Evolutionary conservation across 306 rosid genomes (phyloP).

Genomic region (Medicago lupulina): DNA sequence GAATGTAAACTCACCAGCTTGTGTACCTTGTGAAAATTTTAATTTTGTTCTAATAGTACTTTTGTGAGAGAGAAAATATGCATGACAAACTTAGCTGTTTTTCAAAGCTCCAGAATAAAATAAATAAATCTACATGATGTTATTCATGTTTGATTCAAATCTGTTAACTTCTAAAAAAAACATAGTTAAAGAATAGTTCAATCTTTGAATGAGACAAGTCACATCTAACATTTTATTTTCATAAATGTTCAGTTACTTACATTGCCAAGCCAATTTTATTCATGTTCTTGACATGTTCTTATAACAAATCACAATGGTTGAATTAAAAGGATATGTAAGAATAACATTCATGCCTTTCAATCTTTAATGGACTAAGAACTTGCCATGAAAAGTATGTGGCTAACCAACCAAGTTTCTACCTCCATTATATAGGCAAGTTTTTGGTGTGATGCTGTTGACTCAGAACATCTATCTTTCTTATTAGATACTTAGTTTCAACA

Average conservation of each 20-base stretch:
- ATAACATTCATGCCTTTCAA: constrained; percentile 40
- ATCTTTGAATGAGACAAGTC: not conserved
- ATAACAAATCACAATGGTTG: constrained; percentile 45
- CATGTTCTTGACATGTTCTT: constrained; percentile 67
- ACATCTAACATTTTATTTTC: too few species aligned
- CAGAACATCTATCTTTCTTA: constrained; percentile 33
- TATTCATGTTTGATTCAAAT: not conserved
- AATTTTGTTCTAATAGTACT: too few species aligned
- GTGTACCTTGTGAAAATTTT: too few species aligned
- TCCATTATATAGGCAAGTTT: constrained; percentile 54
- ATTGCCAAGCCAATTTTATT: constrained; percentile 36
- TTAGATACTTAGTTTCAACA: constrained; percentile 30
- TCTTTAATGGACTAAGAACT: constrained; percentile 33
- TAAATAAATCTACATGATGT: not conserved
- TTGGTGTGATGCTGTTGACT: constrained; percentile 60
- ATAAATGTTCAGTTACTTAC: constrained; percentile 23
- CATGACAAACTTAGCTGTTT: too few species aligned
- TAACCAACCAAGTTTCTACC: constrained; percentile 63
- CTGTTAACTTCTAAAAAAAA: not conserved
- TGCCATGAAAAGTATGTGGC: constrained; percentile 73
- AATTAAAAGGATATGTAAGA: constrained; percentile 52
- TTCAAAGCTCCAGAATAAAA: too few species aligned
- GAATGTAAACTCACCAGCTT: too few species aligned
- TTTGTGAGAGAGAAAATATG: too few species aligned
- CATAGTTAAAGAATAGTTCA: not conserved